Base-by-base conservation (phyloP, 2,329 filamentous ascomycete genomes). In the Thielaviopsis musarum region DNA sequence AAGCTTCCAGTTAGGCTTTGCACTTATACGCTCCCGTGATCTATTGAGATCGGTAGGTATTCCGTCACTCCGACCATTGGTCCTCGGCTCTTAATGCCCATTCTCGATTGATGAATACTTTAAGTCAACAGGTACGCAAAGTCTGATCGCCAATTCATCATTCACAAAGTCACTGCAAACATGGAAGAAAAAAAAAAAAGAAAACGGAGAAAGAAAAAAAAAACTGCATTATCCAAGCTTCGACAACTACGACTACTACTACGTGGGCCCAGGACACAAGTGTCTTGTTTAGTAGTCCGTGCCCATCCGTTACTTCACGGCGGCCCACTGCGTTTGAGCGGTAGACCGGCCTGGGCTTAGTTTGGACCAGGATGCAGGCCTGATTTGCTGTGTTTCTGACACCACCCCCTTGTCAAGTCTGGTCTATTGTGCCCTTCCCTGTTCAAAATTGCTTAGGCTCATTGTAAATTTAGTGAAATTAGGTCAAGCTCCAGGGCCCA, bases 381-480 rank as follows among this genome's bases (percentile, higher is more conserved):
- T 52, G 45, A 52, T 58, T 49, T 57, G 45, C 55, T 48, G 38
- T 24, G 38, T 58, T 22, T 58, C 56, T 58, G 56, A 58, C 49
- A 58, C 56, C 24, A 52, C 34, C 56, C 56, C 56, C 56, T 58
- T 48, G 45, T 34, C 34, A 45, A n/a, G 13, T 45, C 38, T 34
- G 30, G 30, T 34, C 30, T 34, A 34, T 26, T n/a, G 38, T 17
- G 38, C 38, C 38, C 17, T 45, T 45, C 38, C 30, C 10, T 34
- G 30, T 7, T 34, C 10, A n/a, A 2, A 1, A 2, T 45, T 45
- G 15, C 38, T 45, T 10, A 3, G 3, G 38, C 38, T n/a, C 38
- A 45, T 2, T 2, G 7, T 10, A 7, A n/a, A 45, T 17, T 45
- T n/a, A 7, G 17, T n/a, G 38, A 45, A 17, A 5, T 45, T 45